phyloP scores from a whole-genome alignment of 2,329 filamentous ascomycete species.

The Microascus cirrosus region DNA sequence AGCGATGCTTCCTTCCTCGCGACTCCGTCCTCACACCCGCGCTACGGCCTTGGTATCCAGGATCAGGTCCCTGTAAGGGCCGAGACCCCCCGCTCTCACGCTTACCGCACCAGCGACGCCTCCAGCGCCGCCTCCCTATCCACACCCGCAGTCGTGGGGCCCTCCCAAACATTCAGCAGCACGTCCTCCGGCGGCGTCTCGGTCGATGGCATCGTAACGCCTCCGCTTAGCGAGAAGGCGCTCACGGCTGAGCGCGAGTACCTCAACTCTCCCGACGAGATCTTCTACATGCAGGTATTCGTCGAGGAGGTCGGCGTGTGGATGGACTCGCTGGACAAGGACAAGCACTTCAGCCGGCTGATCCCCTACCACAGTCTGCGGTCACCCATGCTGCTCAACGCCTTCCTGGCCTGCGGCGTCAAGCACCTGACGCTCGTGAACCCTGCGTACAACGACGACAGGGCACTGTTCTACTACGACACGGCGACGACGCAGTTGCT shows the following conservation, averaged over 20 bases:
- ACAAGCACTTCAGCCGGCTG: slow-evolving; percentile 75
- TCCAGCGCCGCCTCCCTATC: slow-evolving; percentile 26
- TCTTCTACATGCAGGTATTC: slow-evolving; percentile 85
- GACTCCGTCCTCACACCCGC: not conserved
- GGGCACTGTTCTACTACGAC: slow-evolving; percentile 75
- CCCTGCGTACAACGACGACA: slow-evolving; percentile 59
- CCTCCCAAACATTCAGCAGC: slow-evolving; percentile 2
- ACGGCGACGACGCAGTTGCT: slow-evolving; percentile 71
- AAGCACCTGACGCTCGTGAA: slow-evolving; percentile 68
- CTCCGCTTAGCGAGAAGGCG: slow-evolving; percentile 23
- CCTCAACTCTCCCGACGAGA: slow-evolving; percentile 64
- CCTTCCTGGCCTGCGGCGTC: slow-evolving; percentile 79
- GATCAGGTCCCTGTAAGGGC: not conserved
- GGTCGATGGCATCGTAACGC: slow-evolving; percentile 22
- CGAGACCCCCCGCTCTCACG: slow-evolving; percentile 1
- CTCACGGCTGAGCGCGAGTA: slow-evolving; percentile 41
- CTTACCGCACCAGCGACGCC: slow-evolving; percentile 21
- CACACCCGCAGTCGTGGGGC: slow-evolving; percentile 15
- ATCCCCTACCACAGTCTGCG: slow-evolving; percentile 75
- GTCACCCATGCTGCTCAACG: slow-evolving; percentile 81
- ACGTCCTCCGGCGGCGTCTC: slow-evolving; percentile 7
- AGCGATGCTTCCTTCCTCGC: slow-evolving; percentile 1
- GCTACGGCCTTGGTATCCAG: not conserved
- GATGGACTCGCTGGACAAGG: slow-evolving; percentile 86
- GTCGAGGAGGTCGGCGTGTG: slow-evolving; percentile 82